Conservation (phyloP, 257 asterid species). For the Solanum chilense region DNA sequence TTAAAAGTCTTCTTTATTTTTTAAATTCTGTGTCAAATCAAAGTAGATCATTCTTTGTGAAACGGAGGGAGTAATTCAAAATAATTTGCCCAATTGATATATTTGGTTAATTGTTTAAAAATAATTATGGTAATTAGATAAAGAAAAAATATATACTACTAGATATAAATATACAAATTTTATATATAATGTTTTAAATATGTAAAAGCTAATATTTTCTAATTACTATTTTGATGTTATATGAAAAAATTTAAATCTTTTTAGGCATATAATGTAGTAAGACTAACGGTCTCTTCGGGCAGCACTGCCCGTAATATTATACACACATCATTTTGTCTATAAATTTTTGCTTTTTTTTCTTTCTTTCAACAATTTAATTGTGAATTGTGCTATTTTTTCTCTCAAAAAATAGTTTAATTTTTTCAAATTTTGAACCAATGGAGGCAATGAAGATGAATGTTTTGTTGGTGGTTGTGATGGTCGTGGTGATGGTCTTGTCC, state of each 20-base stretch:
- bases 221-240: neutral
- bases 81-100: neutral
- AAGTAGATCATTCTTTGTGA: too few species aligned
- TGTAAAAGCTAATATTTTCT: neutral
- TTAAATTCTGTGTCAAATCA: too few species aligned
- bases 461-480: constrained; percentile 15
- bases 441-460: constrained; percentile 44
- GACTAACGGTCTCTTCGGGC: constrained; percentile 25
- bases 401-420: neutral
- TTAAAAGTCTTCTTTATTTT: too few species aligned
- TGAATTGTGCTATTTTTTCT: neutral
- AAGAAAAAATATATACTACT: neutral
- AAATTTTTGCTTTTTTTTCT: neutral
- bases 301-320: constrained; percentile 10
- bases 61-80: too few species aligned
- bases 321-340: neutral
- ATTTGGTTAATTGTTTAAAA: neutral
- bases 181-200: neutral
- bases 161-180: neutral
- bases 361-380: neutral
- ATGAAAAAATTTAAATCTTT: neutral
- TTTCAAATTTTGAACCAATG: constrained; percentile 6
- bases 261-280: neutral
- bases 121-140: neutral
- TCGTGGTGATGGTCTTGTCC: constrained; percentile 18